Evolutionary conservation across 225 moss, liverwort and hornwort genomes (phyloP).

Genomic region (Rhytidiadelphus loreus): DNA sequence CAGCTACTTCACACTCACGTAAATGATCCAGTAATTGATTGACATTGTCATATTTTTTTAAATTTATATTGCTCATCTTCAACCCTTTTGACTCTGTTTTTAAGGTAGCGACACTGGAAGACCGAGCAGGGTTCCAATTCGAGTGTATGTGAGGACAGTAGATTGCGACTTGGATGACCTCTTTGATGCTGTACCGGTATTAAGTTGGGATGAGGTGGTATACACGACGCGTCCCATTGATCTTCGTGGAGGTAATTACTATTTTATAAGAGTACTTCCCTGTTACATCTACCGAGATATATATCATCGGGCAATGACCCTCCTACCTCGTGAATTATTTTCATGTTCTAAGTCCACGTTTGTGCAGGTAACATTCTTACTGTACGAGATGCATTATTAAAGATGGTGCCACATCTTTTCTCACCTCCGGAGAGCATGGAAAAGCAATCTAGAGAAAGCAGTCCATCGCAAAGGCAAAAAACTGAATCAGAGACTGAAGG

Average conservation of each 20-base stretch:
- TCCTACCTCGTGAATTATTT: not conserved
- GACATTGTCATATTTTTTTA: not conserved
- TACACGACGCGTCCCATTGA: conserved; percentile 78
- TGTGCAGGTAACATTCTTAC: conserved; percentile 58
- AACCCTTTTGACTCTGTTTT: not conserved
- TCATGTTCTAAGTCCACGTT: not conserved
- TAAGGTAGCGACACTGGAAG: conserved; percentile 61
- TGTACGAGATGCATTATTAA: conserved; percentile 78
- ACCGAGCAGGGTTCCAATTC: conserved; percentile 70
- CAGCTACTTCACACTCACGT: not conserved
- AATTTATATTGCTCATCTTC: not conserved
- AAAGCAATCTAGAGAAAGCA: conserved; percentile 6
- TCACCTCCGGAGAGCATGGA: conserved; percentile 8
- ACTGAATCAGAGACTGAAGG: not conserved
- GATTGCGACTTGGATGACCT: conserved; percentile 63
- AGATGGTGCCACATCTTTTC: conserved; percentile 83
- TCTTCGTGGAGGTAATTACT: conserved; percentile 54
- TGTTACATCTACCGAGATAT: not conserved
- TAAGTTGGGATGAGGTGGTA: conserved; percentile 78
- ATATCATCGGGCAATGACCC: not conserved
- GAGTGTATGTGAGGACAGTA: conserved; percentile 66
- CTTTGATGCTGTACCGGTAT: conserved; percentile 53
- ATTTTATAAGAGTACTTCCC: not conserved
- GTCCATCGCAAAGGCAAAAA: not conserved
- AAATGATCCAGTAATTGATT: not conserved